Percentiles rank a stretch among this genome's conserved stretches.
Conservation (phyloP, 148 eudicot species). For the Rhododendron vialii region DNA sequence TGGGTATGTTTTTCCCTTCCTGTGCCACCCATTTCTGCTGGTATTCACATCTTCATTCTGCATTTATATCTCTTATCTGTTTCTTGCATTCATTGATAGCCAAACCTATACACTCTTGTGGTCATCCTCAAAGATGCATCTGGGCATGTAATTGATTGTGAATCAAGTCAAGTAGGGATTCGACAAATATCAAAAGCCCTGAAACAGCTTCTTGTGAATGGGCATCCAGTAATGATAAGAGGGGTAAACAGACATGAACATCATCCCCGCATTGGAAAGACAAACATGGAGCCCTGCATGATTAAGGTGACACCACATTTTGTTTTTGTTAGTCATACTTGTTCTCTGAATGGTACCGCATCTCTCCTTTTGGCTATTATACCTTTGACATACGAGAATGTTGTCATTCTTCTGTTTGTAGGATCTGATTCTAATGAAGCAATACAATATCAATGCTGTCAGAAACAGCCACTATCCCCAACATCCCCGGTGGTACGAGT, state of each 20-base stretch:
- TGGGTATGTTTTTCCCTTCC: not conserved
- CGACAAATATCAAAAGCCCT: slow-evolving; percentile 72
- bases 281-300: slow-evolving; percentile 94
- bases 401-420: slow-evolving; percentile 17
- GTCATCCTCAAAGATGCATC: slow-evolving; percentile 73
- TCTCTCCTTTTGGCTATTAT: not conserved
- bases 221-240: slow-evolving; percentile 74
- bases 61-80: slow-evolving; percentile 8
- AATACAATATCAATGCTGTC: slow-evolving; percentile 85
- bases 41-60: not conserved
- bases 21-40: not conserved
- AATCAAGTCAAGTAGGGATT: slow-evolving; percentile 89
- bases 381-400: not conserved
- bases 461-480: slow-evolving; percentile 98
- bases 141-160: slow-evolving; percentile 79
- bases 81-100: slow-evolving; percentile 46
- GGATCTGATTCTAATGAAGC: slow-evolving; percentile 98
- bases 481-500: slow-evolving; percentile 94
- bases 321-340: slow-evolving; percentile 4
- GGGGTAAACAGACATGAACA: slow-evolving; percentile 97
- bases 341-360: not conserved
- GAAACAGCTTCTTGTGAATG: slow-evolving; percentile 90
- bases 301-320: slow-evolving; percentile 50
- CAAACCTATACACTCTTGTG: slow-evolving; percentile 81
- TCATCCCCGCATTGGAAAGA: slow-evolving; percentile 93